These are phyloP conservation scores for Candida nemodendra DNA, from an alignment of 805 yeast genomes.

Conservation along the genomic window DNA sequence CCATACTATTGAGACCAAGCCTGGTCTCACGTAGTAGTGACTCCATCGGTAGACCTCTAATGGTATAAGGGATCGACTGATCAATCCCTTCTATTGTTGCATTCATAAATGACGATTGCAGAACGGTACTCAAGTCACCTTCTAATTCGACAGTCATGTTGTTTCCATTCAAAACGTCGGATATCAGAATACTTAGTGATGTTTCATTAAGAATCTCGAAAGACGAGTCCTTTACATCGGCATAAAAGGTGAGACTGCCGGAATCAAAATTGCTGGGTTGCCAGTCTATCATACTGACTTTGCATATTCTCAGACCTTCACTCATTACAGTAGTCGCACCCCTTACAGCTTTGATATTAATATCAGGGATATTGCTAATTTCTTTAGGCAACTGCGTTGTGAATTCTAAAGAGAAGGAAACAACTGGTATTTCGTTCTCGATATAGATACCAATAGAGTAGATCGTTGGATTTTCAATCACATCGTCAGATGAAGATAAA, in stretches of 20 bases:
- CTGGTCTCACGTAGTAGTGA: constrained; percentile 2
- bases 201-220: constrained; percentile 7
- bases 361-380: constrained; percentile 1
- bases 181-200: constrained; percentile 1
- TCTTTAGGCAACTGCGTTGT: constrained; percentile 6
- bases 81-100: constrained; percentile 11
- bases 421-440: constrained; percentile 7
- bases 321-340: neutral
- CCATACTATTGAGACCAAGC: constrained; percentile 11
- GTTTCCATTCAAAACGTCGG: constrained; percentile 3
- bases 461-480: constrained; percentile 4
- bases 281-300: constrained; percentile 14
- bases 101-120: constrained; percentile 24
- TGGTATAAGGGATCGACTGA: neutral
- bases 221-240: constrained; percentile 8
- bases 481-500: constrained; percentile 1
- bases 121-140: constrained; percentile 16
- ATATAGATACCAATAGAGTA: constrained; percentile 6
- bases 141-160: constrained; percentile 3
- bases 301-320: neutral
- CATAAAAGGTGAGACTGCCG: constrained; percentile 1
- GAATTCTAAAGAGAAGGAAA: constrained; percentile 1
- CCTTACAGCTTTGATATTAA: neutral
- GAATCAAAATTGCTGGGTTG: constrained; percentile 22
- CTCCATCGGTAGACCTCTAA: constrained; percentile 3